Evolutionary conservation across 2,329 filamentous ascomycete species (phyloP).

Genomic region (Zymoseptoria passerinii): DNA sequence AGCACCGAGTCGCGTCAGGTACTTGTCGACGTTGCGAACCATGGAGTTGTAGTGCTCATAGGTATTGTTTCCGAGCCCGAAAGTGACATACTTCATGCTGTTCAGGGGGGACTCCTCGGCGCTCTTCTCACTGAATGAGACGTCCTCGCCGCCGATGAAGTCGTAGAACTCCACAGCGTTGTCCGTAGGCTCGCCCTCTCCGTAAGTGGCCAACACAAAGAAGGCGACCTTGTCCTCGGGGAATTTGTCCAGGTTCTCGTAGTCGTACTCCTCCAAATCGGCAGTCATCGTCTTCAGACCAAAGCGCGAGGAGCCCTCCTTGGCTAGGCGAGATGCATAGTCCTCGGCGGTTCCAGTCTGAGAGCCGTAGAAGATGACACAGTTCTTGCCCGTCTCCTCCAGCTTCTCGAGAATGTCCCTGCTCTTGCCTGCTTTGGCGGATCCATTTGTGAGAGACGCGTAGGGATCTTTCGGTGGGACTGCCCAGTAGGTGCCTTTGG

Average conservation of each 20-base stretch:
- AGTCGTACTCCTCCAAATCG: conserved; percentile 96
- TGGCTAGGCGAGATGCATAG: conserved; percentile 90
- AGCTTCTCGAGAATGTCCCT: conserved; percentile 92
- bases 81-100: conserved; percentile 86
- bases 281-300: conserved; percentile 97
- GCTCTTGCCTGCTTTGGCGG: conserved; percentile 71
- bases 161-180: conserved; percentile 99
- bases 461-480: conserved; percentile 75
- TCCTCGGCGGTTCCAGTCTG: conserved; percentile 98
- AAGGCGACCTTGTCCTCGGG: conserved; percentile 86
- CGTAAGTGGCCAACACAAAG: conserved; percentile 95
- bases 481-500: conserved; percentile 91
- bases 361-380: conserved; percentile 95
- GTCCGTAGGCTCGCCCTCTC: conserved; percentile 95
- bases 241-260: conserved; percentile 81
- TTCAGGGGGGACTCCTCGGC: conserved; percentile 62
- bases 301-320: conserved; percentile 94
- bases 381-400: conserved; percentile 93
- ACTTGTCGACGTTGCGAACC: conserved; percentile 84
- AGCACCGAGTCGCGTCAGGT: conserved; percentile 72
- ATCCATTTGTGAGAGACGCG: conserved; percentile 61
- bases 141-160: conserved; percentile 76
- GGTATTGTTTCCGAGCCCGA: conserved; percentile 97
- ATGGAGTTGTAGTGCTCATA: conserved; percentile 99
- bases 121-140: conserved; percentile 65